Base-by-base conservation (phyloP, 2,329 filamentous ascomycete genomes). In the Beauveria medogensis region DNA sequence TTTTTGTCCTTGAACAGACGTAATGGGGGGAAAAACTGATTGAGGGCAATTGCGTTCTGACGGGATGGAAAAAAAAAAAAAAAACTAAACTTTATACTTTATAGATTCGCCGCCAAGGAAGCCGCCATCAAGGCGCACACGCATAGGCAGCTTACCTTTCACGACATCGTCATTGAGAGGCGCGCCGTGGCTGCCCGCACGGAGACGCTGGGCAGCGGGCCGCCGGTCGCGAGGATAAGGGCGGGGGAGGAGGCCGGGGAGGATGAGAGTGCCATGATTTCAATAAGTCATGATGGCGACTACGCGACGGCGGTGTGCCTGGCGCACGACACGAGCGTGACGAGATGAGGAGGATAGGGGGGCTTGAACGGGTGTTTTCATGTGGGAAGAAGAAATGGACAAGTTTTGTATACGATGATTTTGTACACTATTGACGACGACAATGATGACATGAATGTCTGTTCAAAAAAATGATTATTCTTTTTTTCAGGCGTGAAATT, bases 261-360 rank as follows among this genome's bases (percentile, higher is more conserved):
- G 46, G 71, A 78, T 62, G 81, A 85, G 65, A 77, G 84, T 55
- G 91, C 86, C 16, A 79, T 83, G 68, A 71, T 96, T 50, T 93
- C 88, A 63, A 95, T 97, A 67, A 94, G 89, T 68, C 92, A 97
- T 71, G 92, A 97, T 72, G 87, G 84, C 2, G 87, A 91, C 8
- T 96, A 92, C 74, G 91, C 91, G 10, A 86, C 82, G 22, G 89
- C 88, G 7, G 79, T 87, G 1, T 89, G 87, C 64, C 65, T 91
- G 40, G 84, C 82, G n/a, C 67, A 68, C 30, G 69, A 73, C 10
- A 62, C 63, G 30, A 30, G 52, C 26, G 26, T 46, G 30, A 44
- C 37, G 47, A 41, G 34, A 28, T n/a, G 22, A 20, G 37, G n/a
- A 22, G 20, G 26, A 16, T 37, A 37, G 6, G 46, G 5, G 46